Evolutionary conservation across 768 basidiomycete species (phyloP).

Genomic region (Amanita brunnescens): DNA sequence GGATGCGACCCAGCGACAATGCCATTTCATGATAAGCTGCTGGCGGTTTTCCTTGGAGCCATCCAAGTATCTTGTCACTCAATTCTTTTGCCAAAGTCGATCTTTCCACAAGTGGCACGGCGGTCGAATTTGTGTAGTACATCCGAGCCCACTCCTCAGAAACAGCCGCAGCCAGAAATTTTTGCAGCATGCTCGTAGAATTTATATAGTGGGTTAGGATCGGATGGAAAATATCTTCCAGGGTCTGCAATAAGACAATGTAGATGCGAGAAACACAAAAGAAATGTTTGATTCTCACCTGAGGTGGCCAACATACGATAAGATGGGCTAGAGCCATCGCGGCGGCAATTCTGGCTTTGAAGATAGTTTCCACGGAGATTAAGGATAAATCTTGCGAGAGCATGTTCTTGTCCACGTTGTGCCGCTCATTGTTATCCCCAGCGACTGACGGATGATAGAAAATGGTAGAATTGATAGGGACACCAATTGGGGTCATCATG

Average conservation of each 20-base stretch:
- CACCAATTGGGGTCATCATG: constrained; percentile 84
- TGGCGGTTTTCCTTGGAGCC: constrained; percentile 70
- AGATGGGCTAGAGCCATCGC: constrained; percentile 71
- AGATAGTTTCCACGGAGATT: constrained; percentile 62
- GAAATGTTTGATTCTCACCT: constrained; percentile 29
- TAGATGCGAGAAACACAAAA: neutral
- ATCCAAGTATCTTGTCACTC: constrained; percentile 54
- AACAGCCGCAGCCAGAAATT: constrained; percentile 76
- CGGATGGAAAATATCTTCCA: constrained; percentile 64
- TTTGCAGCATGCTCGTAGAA: constrained; percentile 88
- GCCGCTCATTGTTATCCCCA: constrained; percentile 50
- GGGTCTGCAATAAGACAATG: constrained; percentile 16
- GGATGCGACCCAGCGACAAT: constrained; percentile 69
- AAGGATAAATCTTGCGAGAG: constrained; percentile 83
- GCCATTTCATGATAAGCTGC: constrained; percentile 88
- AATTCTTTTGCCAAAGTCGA: constrained; percentile 60
- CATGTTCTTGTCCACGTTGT: constrained; percentile 97
- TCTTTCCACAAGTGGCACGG: constrained; percentile 39
- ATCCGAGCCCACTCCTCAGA: constrained; percentile 86
- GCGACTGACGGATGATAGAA: constrained; percentile 61
- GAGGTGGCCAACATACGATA: constrained; percentile 56
- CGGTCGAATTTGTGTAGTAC: constrained; percentile 27
- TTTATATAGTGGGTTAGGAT: constrained; percentile 74
- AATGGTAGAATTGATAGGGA: constrained; percentile 56
- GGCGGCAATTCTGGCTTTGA: constrained; percentile 72